Evolutionary conservation across 371 early-diverging fungal species (phyloP).

Genomic region (Apophysomyces variabilis): DNA sequence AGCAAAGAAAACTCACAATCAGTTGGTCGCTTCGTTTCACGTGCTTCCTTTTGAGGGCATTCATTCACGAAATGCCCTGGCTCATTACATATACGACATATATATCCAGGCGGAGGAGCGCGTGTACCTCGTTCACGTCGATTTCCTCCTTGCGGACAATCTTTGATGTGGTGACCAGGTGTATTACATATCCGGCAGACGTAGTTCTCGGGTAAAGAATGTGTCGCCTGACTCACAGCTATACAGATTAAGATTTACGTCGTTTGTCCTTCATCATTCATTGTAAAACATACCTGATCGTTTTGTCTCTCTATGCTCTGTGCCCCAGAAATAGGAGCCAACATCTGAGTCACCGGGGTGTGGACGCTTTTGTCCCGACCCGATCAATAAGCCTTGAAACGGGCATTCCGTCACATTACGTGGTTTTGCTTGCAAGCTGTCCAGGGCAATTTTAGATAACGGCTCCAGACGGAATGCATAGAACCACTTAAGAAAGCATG

Average conservation of each 20-base stretch:
- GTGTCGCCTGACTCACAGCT: conserved; percentile 3
- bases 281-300: conserved; percentile 15
- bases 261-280: too few relatives aligned
- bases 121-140: not conserved
- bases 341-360: conserved; percentile 34
- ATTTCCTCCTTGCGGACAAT: conserved; percentile 55
- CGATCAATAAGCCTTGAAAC: conserved; percentile 29
- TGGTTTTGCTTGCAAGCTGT: conserved; percentile 42
- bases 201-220: conserved; percentile 45
- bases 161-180: conserved; percentile 70
- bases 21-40: not conserved
- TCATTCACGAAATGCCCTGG: conserved; percentile 69
- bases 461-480: conserved; percentile 90
- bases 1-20: not conserved
- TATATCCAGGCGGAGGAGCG: conserved; percentile 48
- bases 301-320: conserved; percentile 35
- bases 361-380: conserved; percentile 34
- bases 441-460: conserved; percentile 50
- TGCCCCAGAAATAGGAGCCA: conserved; percentile 46
- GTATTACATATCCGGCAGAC: conserved; percentile 57
- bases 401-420: conserved; percentile 71
- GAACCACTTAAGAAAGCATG: conserved; percentile 72
- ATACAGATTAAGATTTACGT: not conserved
- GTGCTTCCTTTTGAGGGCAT: conserved; percentile 54
- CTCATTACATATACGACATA: conserved; percentile 59